Conservation (phyloP, 352 stramenopile genomes). For the Globisporangium nagaii region DNA sequence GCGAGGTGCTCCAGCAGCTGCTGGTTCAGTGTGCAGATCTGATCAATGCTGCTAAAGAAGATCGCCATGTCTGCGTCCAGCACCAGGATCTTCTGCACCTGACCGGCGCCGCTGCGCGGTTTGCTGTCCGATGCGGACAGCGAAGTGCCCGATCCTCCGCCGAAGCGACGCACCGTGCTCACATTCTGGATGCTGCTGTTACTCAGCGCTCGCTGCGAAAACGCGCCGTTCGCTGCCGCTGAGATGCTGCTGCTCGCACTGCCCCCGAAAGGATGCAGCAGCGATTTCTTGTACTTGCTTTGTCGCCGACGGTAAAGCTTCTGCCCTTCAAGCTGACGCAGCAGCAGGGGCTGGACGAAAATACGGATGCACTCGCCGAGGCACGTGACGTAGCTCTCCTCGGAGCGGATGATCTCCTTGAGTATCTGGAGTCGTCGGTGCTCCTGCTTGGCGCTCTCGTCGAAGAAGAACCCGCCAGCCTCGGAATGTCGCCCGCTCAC, state of each 20-base stretch:
- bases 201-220: conserved; percentile 31
- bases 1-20: conserved; percentile 83
- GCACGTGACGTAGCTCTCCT: conserved; percentile 81
- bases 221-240: conserved; percentile 17
- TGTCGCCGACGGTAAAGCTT: conserved; percentile 59
- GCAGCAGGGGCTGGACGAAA: conserved; percentile 75
- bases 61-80: conserved; percentile 83
- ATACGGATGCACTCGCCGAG: conserved; percentile 80
- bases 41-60: conserved; percentile 85
- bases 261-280: conserved; percentile 43
- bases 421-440: conserved; percentile 67
- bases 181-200: conserved; percentile 45
- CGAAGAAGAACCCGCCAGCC: conserved; percentile 23
- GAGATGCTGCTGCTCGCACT: conserved; percentile 32
- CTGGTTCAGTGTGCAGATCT: conserved; percentile 86
- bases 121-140: conserved; percentile 14
- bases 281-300: conserved; percentile 56
- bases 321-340: conserved; percentile 74
- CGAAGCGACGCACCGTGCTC: conserved; percentile 21
- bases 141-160: conserved; percentile 10
- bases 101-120: conserved; percentile 5
- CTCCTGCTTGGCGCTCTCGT: conserved; percentile 55
- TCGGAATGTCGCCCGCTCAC: conserved; percentile 21
- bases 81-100: conserved; percentile 45
- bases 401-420: conserved; percentile 78